phyloP scores from a whole-genome alignment of 2,329 filamentous ascomycete genomes.

The Thermothelomyces thermophilus region DNA sequence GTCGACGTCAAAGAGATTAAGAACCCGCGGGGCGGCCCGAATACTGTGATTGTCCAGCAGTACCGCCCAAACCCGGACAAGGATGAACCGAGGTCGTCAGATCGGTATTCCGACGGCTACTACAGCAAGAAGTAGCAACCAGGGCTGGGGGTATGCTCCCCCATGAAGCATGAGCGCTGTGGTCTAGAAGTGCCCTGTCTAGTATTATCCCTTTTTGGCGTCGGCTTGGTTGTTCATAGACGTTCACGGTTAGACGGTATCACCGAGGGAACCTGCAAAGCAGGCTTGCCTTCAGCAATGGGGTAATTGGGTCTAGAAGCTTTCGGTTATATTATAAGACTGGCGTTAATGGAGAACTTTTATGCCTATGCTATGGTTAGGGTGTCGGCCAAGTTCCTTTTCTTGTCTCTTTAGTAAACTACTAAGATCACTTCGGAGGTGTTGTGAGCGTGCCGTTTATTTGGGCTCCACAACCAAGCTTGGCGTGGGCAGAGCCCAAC shows the following conservation, averaged over 20 bases:
- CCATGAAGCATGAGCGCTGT: neutral
- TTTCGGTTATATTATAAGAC: too few species aligned
- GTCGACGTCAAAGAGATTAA: conserved; percentile 6
- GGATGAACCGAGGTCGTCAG: conserved; percentile 16
- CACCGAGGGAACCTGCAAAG: neutral
- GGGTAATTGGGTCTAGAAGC: neutral
- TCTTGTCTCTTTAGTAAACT: too few species aligned
- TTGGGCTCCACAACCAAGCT: too few species aligned
- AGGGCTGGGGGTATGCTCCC: neutral
- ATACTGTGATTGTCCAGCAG: conserved; percentile 18
- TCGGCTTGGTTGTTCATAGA: neutral
- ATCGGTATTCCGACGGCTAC: conserved; percentile 2
- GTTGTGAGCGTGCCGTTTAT: too few species aligned
- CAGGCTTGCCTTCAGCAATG: neutral
- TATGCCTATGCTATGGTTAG: too few species aligned
- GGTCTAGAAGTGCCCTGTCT: neutral
- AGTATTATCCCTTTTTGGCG: neutral
- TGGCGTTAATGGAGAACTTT: too few species aligned
- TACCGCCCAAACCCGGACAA: conserved; percentile 9
- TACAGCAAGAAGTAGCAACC: conserved; percentile 1
- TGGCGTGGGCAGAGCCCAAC: too few species aligned
- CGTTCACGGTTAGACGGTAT: conserved; percentile 1
- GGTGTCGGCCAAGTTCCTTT: too few species aligned
- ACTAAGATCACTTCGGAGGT: too few species aligned
- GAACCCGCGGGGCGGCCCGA: conserved; percentile 2